Evolutionary conservation across 345 rosid species (phyloP), one percentile per base, ranked within the genome.

Genomic region (Mallotus nudiflorus): DNA sequence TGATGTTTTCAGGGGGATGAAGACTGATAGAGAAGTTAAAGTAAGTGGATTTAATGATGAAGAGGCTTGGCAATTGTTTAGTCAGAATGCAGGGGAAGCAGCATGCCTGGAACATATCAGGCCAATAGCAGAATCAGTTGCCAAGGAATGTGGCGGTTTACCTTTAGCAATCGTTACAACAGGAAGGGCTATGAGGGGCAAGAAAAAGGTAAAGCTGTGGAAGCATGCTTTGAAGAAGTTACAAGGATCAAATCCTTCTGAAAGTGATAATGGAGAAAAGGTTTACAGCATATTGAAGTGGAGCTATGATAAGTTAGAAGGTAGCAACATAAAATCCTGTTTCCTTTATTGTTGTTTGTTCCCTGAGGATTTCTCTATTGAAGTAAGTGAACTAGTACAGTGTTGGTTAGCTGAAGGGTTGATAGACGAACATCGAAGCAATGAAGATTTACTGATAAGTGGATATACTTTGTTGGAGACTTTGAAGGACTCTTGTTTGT

Each of bases 361-460:
- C 50, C 90, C 86, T 1, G 83, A 82, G 31, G 80, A 81, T 55
- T 75, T 65, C 72, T 81, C 82, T 16, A 77, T 82, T 13, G 65
- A 77, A 61, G 74, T 19, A 77, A 61, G 74, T 19, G 87, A 84
- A 55, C 82, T 86, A 27, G 71, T 74, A 15, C 73, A 63, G 16
- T 84, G 70, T 33, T 86, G 84, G 91, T 27, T 72, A 37, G 85
- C 82, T 0, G 86, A 81, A 62, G 85, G 85, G 8, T 67, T 82
- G 51, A 71, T 82, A 24, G 81, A 67, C 44, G 80, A 77, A 25
- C 61, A 71, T 24, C 70, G 76, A 55, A 67, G 65, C 60, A 54
- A 57, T 11, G 75, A 79, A 8, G 33, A 72, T 29, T 75, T 75
- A 19, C 37, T 73, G 66, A 81, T 77, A 44, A 62, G 72, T 62